Conservation (phyloP, 129 eudicot genomes). For the Flaveria trinervia region DNA sequence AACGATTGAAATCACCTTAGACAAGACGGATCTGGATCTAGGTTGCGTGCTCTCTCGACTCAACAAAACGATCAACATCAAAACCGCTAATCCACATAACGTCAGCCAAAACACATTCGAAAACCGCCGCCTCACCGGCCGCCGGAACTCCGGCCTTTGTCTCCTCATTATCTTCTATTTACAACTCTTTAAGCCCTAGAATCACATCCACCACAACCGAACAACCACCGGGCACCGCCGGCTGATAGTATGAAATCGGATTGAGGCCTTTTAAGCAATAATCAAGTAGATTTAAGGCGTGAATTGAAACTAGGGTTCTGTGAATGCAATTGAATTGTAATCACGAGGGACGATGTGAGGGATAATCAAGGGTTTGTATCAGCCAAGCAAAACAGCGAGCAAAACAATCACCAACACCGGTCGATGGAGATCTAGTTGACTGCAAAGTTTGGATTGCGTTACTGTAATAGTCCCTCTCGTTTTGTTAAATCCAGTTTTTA, state of each 20-base stretch:
- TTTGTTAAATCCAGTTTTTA: background rate
- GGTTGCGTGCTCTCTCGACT: slow-evolving; percentile 59
- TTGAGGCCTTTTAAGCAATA: slow-evolving; percentile 12
- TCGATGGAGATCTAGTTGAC: slow-evolving; percentile 38
- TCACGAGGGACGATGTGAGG: slow-evolving; percentile 6
- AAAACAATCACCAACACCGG: slow-evolving; percentile 25
- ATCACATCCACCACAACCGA: slow-evolving; percentile 2
- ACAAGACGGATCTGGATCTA: slow-evolving; percentile 54
- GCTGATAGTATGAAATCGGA: slow-evolving; percentile 10
- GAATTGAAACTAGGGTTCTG: background rate
- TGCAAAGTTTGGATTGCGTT: slow-evolving; percentile 4
- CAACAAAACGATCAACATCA: slow-evolving; percentile 64
- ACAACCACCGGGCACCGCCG: background rate
- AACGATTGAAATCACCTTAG: slow-evolving; percentile 55
- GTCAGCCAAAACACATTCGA: slow-evolving; percentile 75
- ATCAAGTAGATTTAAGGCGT: no score
- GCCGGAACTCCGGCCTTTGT: slow-evolving; percentile 67
- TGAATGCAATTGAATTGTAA: slow-evolving; percentile 8
- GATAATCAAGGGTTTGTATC: background rate
- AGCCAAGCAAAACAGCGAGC: slow-evolving; percentile 3
- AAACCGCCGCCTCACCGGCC: slow-evolving; percentile 64
- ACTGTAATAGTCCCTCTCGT: slow-evolving; percentile 3
- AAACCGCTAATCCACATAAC: slow-evolving; percentile 59
- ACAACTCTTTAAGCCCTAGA: slow-evolving; percentile 24
- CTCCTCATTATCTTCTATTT: slow-evolving; percentile 57